These are phyloP conservation scores for Hanseniaspora occidentalis DNA, from an alignment of 805 yeast genomes.

Conservation along the genomic window DNA sequence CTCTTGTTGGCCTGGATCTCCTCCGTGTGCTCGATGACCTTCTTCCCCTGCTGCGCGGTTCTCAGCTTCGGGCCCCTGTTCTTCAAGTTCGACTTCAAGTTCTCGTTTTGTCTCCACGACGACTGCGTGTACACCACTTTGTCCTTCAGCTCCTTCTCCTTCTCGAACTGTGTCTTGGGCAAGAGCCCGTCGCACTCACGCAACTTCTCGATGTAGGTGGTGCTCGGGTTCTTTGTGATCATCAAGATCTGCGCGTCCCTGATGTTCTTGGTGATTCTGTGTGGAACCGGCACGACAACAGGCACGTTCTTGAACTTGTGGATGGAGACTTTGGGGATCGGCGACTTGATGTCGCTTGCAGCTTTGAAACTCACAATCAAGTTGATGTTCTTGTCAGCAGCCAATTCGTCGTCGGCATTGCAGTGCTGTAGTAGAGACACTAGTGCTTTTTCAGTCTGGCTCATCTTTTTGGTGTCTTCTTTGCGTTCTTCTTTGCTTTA, in stretches of 20 bases:
- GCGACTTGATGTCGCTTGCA: constrained; percentile 7
- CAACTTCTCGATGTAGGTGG: constrained; percentile 38
- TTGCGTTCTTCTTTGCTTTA: background rate
- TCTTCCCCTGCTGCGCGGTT: background rate
- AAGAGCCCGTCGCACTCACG: constrained; percentile 9
- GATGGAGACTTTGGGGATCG: constrained; percentile 4
- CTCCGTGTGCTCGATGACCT: background rate
- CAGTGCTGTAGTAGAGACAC: constrained; percentile 17
- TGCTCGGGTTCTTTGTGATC: constrained; percentile 64
- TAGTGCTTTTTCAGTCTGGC: constrained; percentile 13
- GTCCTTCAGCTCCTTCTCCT: background rate
- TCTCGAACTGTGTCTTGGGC: background rate
- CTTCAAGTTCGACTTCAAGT: background rate
- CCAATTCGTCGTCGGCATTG: constrained; percentile 19
- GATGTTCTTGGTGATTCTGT: constrained; percentile 33
- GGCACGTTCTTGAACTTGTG: constrained; percentile 30
- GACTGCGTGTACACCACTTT: background rate
- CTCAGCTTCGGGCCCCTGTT: background rate
- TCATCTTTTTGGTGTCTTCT: background rate
- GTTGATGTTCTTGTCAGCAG: constrained; percentile 15
- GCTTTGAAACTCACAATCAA: constrained; percentile 5
- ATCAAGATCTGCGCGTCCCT: constrained; percentile 42
- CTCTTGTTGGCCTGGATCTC: background rate
- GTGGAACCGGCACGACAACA: constrained; percentile 44
- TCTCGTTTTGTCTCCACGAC: background rate